These are phyloP conservation scores for Podaxis sp. DNA, from an alignment of 768 basidiomycete genomes.

Conservation along the genomic window DNA sequence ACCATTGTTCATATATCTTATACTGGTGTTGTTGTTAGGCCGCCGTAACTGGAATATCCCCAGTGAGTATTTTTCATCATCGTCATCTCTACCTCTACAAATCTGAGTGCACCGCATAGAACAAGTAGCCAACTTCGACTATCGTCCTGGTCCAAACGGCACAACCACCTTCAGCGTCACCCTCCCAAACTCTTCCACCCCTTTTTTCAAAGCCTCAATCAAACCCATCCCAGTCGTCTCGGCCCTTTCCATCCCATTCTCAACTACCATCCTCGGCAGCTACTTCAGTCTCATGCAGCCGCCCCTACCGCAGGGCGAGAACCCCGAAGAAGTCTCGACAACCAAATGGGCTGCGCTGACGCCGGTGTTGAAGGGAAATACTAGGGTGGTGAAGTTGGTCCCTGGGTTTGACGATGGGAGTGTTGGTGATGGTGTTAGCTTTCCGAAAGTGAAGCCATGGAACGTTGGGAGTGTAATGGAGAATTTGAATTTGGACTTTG, in stretches of 20 bases:
- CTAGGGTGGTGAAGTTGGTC: background rate
- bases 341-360: constrained; percentile 12
- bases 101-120: constrained; percentile 20
- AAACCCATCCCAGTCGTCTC: constrained; percentile 27
- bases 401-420: constrained; percentile 14
- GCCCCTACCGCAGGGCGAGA: background rate
- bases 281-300: constrained; percentile 11
- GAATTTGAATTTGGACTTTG: constrained; percentile 9
- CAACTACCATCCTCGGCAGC: constrained; percentile 21
- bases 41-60: constrained; percentile 37
- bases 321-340: constrained; percentile 7
- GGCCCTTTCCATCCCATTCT: constrained; percentile 21
- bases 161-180: constrained; percentile 26
- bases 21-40: constrained; percentile 18
- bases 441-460: constrained; percentile 13
- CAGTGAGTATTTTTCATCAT: constrained; percentile 21
- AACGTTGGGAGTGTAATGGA: background rate
- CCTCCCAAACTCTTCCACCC: constrained; percentile 20
- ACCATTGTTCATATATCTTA: background rate
- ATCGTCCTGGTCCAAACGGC: constrained; percentile 20
- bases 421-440: constrained; percentile 13
- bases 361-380: background rate
- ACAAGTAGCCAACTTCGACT: constrained; percentile 29
- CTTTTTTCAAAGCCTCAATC: constrained; percentile 31
- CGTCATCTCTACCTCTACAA: background rate